These are phyloP conservation scores for Pelagomonas calceolata DNA, from an alignment of 108 stramenopile species.

Conservation along the genomic window DNA sequence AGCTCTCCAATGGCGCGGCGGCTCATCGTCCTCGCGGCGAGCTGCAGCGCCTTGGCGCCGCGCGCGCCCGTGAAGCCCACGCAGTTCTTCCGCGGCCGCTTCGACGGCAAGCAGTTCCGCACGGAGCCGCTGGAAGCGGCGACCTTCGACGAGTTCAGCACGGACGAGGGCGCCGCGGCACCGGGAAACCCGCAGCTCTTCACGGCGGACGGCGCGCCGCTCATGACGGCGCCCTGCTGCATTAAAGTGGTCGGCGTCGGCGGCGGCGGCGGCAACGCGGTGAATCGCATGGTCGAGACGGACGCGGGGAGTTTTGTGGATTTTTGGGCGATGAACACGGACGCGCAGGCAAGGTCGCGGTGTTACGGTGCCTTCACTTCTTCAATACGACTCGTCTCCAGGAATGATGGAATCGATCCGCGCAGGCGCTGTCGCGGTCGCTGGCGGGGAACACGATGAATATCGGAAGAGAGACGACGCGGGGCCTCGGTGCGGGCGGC, in stretches of 20 bases:
- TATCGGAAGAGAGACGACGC: slow-evolving; percentile 35
- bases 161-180: not conserved
- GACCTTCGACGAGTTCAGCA: too few species aligned
- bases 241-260: slow-evolving; percentile 51
- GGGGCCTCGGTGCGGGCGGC: slow-evolving; percentile 54
- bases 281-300: slow-evolving; percentile 41
- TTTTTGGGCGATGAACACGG: slow-evolving; percentile 54
- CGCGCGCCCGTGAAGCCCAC: too few species aligned
- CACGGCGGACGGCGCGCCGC: not conserved
- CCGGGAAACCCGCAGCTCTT: not conserved
- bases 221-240: not conserved
- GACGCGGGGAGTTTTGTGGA: slow-evolving; percentile 24
- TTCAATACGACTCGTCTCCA: too few species aligned
- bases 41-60: too few species aligned
- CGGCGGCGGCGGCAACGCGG: slow-evolving; percentile 59
- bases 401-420: too few species aligned
- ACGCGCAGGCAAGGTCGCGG: slow-evolving; percentile 53
- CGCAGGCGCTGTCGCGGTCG: slow-evolving; percentile 50
- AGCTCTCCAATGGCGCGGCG: too few species aligned
- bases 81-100: too few species aligned
- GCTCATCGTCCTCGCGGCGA: too few species aligned
- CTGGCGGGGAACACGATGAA: slow-evolving; percentile 43
- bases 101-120: too few species aligned
- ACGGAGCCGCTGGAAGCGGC: too few species aligned
- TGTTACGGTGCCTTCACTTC: too few species aligned